phyloP scores from a whole-genome alignment of 768 basidiomycete species.

The Mycena maculata region DNA sequence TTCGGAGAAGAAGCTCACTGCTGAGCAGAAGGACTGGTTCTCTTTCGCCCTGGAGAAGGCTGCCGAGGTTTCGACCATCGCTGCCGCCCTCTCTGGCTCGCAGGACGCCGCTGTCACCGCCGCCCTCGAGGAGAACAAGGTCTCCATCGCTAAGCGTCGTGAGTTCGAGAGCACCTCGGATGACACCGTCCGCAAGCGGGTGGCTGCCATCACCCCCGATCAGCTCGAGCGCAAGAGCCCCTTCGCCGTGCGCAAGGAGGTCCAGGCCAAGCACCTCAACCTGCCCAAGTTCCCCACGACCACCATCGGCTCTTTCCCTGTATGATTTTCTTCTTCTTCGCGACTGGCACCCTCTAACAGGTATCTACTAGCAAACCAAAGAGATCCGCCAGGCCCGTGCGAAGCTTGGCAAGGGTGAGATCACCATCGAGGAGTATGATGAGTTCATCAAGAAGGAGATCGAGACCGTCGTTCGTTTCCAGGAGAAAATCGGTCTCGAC shows the following conservation, averaged over 20 bases:
- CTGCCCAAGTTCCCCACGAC: constrained; percentile 99
- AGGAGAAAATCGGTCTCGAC: constrained; percentile 96
- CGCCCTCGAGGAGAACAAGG: constrained; percentile 89
- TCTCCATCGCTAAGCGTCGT: constrained; percentile 93
- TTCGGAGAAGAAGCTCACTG: constrained; percentile 90
- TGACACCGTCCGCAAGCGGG: constrained; percentile 94
- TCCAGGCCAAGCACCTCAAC: constrained; percentile 88
- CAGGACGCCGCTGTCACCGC: constrained; percentile 77
- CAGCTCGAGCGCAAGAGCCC: constrained; percentile 89
- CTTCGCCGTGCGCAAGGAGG: constrained; percentile 87
- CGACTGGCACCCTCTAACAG: neutral
- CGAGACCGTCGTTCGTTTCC: constrained; percentile 92
- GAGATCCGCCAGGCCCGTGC: constrained; percentile 98
- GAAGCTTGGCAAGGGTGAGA: constrained; percentile 91
- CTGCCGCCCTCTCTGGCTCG: constrained; percentile 86
- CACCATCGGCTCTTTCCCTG: constrained; percentile 98
- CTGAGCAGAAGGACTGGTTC: constrained; percentile 96
- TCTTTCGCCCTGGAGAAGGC: constrained; percentile 98
- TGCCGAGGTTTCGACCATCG: constrained; percentile 87
- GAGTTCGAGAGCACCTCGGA: constrained; percentile 95
- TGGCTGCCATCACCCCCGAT: constrained; percentile 89
- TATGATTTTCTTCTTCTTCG: constrained; percentile 46
- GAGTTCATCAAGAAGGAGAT: constrained; percentile 99
- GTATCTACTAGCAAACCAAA: constrained; percentile 85
- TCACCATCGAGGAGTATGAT: constrained; percentile 90